These are phyloP conservation scores for Zizania palustris DNA, from an alignment of 202 grass and related monocot species.

Conservation along the genomic window DNA sequence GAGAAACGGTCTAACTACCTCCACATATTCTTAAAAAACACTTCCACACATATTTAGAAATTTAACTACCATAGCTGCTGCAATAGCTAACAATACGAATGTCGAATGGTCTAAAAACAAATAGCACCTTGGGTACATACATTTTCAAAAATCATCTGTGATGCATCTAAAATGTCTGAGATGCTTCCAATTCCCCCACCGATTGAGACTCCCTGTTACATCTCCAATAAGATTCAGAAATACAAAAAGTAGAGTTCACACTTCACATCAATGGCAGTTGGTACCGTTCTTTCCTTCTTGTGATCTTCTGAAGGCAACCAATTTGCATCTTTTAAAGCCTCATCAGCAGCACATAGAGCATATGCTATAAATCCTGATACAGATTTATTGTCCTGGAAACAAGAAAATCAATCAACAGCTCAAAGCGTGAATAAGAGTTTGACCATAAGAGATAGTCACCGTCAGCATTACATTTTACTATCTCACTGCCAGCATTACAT, in stretches of 20 bases:
- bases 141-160: conserved; percentile 80
- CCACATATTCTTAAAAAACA: background rate
- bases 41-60: background rate
- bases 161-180: conserved; percentile 81
- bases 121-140: conserved; percentile 36
- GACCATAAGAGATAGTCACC: background rate
- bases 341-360: conserved; percentile 91
- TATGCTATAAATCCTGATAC: conserved; percentile 83
- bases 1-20: conserved; percentile 14
- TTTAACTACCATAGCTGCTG: background rate
- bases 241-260: conserved; percentile 11
- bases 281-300: conserved; percentile 86
- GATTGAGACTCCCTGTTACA: conserved; percentile 81
- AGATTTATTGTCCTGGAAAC: conserved; percentile 81
- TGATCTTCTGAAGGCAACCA: conserved; percentile 70
- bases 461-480: background rate
- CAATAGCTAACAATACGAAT: background rate
- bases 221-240: conserved; percentile 35
- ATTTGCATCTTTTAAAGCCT: conserved; percentile 90
- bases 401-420: conserved; percentile 41
- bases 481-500: background rate
- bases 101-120: background rate
- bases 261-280: conserved; percentile 22
- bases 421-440: conserved; percentile 23
- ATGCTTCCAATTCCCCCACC: conserved; percentile 93